Base-by-base conservation (phyloP, 352 stramenopile species). In the Pythium grandisporangium region DNA sequence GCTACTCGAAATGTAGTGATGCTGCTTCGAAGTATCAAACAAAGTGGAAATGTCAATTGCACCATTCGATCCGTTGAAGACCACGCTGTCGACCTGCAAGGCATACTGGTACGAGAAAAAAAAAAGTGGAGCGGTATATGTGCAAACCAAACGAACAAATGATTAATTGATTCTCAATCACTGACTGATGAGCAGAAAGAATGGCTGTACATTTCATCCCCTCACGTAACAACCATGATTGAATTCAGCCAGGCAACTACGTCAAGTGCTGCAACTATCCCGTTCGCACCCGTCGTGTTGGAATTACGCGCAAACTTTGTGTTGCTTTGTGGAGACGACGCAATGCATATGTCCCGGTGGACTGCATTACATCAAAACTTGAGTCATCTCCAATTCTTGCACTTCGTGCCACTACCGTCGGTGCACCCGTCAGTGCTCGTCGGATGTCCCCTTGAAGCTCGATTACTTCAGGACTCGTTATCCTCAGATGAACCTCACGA, bases 391-490 rank as follows among this genome's bases (percentile, higher is more conserved):
- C 19, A 45, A 20, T 48, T 62, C 12, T 24, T 59, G 7, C 59
- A 72, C 26, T 38, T 68, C n/a, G 62, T 71, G 20, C 50, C 55
- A 10, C 29, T 71, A 22, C 23, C 42, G 5, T 66, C 62, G 3
- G 50, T 77, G 6, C 55, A 77, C 26, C 45, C 57, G 37, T 49
- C 53, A 10, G 35, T 69, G 26, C 43, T 77, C 6, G 37, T 63
- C 10, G 66, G 66, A 4, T 71, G 59, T 42, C 62, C 66, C 17
- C 53, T 78, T 13, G 51, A 64, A 30, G n/a, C n/a, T n/a, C n/a
- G n/a, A n/a, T n/a, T n/a, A n/a, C n/a, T n/a, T n/a, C n/a, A n/a
- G n/a, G n/a, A n/a, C n/a, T n/a, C n/a, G n/a, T n/a, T n/a, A n/a
- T n/a, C n/a, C n/a, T n/a, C n/a, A n/a, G n/a, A n/a, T n/a, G n/a